These are phyloP conservation scores for Talinum fruticosum DNA, from an alignment of 148 eudicot genomes.

Conservation along the genomic window DNA sequence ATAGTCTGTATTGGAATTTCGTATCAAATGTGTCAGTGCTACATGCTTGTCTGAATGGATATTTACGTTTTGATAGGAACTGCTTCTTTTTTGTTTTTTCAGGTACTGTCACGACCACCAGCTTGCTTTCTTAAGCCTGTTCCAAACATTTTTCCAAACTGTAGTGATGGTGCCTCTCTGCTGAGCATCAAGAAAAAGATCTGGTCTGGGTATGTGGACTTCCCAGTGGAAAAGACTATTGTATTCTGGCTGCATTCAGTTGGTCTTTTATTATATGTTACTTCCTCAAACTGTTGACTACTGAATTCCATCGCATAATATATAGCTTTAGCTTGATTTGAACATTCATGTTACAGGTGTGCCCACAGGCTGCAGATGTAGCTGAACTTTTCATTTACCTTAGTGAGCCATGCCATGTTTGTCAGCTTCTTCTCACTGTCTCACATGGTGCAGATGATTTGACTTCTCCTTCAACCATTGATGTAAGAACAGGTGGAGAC, in stretches of 20 bases:
- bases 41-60: background rate
- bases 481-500: conserved; percentile 86
- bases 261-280: background rate
- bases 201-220: conserved; percentile 70
- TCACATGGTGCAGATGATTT: conserved; percentile 96
- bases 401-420: conserved; percentile 96
- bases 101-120: conserved; percentile 80
- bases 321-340: conserved; percentile 19
- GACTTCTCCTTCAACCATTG: conserved; percentile 89
- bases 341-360: conserved; percentile 51
- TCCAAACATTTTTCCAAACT: conserved; percentile 59
- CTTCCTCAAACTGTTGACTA: background rate
- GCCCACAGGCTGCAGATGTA: conserved; percentile 89
- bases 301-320: background rate
- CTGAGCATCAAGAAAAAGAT: conserved; percentile 83
- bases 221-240: conserved; percentile 12
- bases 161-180: conserved; percentile 69
- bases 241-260: conserved; percentile 16
- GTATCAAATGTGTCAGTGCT: background rate
- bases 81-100: conserved; percentile 29
- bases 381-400: conserved; percentile 91
- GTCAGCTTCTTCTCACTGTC: conserved; percentile 93
- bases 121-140: conserved; percentile 94
- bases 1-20: background rate
- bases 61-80: conserved; percentile 16